Base-by-base conservation (phyloP, 352 stramenopile species). In the Pythium coloratum region DNA sequence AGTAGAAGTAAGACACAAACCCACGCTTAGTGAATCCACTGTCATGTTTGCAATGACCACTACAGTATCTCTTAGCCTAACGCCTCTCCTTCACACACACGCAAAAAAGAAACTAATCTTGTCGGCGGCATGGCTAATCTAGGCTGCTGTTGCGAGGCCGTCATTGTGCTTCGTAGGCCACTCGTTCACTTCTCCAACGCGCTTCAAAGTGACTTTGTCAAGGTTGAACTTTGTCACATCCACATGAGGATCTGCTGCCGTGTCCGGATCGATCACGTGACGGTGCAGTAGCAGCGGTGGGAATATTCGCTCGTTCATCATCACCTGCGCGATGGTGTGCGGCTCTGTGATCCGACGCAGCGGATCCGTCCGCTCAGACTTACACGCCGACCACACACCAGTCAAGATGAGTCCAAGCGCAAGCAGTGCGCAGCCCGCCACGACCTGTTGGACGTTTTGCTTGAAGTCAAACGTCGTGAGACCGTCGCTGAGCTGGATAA, bases 261-360 rank as follows among this genome's bases (percentile, higher is more conserved):
- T 10, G 14, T 42, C 44, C 8, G 44, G 13, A 24, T 56, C 50
- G 6, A 56, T 28, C 18, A 56, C 50, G 50, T 56, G 6, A 24
- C 50, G 50, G 26, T n/a, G 50, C 24, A 56, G 50, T 9, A 56
- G 50, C 4, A 56, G 24, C 50, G 50, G 28, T 13, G 50, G 50
- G 24, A 56, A 56, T 13, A n/a, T 4, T 6, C n/a, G 2, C 24
- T 36, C n/a, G 13, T 56, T 28, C 3, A 56, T 4, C 50, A 56
- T 36, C 7, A 56, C 50, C 7, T 28, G 50, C 1, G 50, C 50
- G 26, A 56, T 56, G 3, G 6, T 24, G 6, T 36, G 20, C 50
- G 50, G 50, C 50, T 30, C n/a, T 8, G 50, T 56, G 50, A 56
- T 56, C n/a, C 18, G 18, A 30, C n/a, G n/a, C n/a, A 56, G 26